Evolutionary conservation across 768 basidiomycete genomes (phyloP), one percentile per base, ranked within the genome.

Genomic region (Rhodotorula sphaerocarpa): DNA sequence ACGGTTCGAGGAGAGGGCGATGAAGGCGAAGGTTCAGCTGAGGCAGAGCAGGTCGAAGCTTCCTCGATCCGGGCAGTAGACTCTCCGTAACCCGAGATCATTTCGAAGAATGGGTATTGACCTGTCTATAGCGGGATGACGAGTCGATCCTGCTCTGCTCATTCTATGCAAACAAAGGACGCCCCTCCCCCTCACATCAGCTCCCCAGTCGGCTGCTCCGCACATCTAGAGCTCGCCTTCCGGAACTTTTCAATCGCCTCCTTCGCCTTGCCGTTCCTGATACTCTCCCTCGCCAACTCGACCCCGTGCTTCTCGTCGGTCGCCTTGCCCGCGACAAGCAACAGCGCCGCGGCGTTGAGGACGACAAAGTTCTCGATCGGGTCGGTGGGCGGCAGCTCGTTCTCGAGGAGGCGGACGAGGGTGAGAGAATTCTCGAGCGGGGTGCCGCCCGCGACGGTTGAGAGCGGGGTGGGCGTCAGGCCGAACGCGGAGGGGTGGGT

Each of bases 341-440:
- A 77, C 59, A 97, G 74, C 20, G 90, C 92, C 7, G 90, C 84
- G 5, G 92, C 83, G 71, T 99, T 96, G 77, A 97, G 77, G 61
- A 91, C 76, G 63, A 97, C 88, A 73, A 91, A 97, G 71, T 95
- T 84, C 52, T 84, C 75, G 42, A 93, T 80, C 0, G 90, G 76
- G 55, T 27, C 67, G 67, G 50, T 69, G 66, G 47, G 69, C 70
- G 12, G 71, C 33, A 45, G 75, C 71, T 55, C 18, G 64, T 65
- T 52, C 25, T 77, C 80, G 30, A 96, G 79, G 71, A 95, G 76
- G 36, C 74, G 70, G 65, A 76, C 80, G 75, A 95, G 84, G 14
- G 83, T 85, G 65, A 77, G 79, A 5, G 92, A 87, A 73, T 99
- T 97, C 66, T 89, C 87, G 34, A 77, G 73, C 0, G 90, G 86